Percentiles rank a stretch among this genome's conserved stretches.
These are phyloP conservation scores for Asterella californica DNA, from an alignment of 225 moss, liverwort and hornwort species.

Conservation along the genomic window DNA sequence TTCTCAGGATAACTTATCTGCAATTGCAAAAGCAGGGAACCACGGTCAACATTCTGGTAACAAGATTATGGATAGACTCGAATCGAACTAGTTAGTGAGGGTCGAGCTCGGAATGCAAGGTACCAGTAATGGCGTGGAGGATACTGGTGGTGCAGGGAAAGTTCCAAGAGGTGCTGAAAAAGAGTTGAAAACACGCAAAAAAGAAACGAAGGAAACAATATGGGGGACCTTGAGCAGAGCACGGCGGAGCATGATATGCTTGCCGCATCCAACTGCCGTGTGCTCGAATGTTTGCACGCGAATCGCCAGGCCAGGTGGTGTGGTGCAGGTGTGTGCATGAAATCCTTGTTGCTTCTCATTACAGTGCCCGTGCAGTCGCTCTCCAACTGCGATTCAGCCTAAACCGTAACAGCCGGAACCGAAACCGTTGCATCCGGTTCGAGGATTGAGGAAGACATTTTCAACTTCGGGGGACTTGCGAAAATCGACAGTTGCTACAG, in stretches of 20 bases:
- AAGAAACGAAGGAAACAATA: slow-evolving; percentile 25
- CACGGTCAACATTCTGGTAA: neutral
- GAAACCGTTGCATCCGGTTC: too few relatives aligned
- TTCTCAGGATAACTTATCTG: neutral
- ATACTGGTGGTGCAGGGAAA: slow-evolving; percentile 34
- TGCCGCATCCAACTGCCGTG: slow-evolving; percentile 47
- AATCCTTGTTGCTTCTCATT: neutral
- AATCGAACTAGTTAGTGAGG: slow-evolving; percentile 9
- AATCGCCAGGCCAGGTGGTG: slow-evolving; percentile 29
- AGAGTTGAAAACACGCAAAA: slow-evolving; percentile 25
- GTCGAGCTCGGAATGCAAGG: slow-evolving; percentile 33
- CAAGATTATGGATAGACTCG: slow-evolving; percentile 17
- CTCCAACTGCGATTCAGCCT: too few relatives aligned
- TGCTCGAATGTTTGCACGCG: slow-evolving; percentile 43
- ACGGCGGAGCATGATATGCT: slow-evolving; percentile 48
- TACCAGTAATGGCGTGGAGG: slow-evolving; percentile 29
- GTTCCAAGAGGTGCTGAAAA: slow-evolving; percentile 39
- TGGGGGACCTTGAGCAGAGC: slow-evolving; percentile 37
- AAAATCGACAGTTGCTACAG: too few relatives aligned
- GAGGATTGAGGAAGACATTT: too few relatives aligned
- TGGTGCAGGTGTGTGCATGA: slow-evolving; percentile 30
- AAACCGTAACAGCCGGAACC: too few relatives aligned
- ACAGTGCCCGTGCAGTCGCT: too few relatives aligned
- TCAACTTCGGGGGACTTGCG: too few relatives aligned
- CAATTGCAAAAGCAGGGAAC: neutral